Conservation (phyloP, 2,329 filamentous ascomycete species). For the Apiospora malaysiana region DNA sequence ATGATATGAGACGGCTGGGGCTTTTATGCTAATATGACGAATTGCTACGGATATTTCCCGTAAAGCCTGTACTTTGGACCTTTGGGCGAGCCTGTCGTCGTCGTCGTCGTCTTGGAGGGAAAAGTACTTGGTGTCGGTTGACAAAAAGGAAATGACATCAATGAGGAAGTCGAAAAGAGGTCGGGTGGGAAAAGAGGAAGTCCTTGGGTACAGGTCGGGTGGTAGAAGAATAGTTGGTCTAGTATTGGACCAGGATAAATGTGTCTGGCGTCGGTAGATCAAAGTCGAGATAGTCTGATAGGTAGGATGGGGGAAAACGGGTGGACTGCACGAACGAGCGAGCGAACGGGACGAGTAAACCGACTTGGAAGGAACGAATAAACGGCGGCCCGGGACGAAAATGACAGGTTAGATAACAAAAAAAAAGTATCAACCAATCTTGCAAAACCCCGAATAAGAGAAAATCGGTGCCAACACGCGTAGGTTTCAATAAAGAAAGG, state of each 20-base stretch:
- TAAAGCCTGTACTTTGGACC: neutral
- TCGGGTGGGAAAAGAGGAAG: neutral
- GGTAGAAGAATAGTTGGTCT: conserved; percentile 14
- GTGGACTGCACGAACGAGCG: neutral
- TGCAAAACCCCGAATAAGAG: conserved; percentile 6
- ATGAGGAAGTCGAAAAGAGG: neutral
- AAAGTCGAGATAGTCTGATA: conserved; percentile 16
- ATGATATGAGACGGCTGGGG: neutral
- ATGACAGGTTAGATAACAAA: neutral
- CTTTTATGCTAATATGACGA: conserved; percentile 2
- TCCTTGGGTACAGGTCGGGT: neutral
- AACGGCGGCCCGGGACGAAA: neutral
- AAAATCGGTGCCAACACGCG: conserved; percentile 2
- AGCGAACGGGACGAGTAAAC: neutral
- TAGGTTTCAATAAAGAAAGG: conserved; percentile 20
- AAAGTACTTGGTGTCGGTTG: neutral
- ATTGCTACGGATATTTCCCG: neutral
- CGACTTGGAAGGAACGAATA: conserved; percentile 3
- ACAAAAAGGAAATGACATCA: neutral
- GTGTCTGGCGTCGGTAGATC: conserved; percentile 1
- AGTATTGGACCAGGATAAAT: conserved; percentile 12
- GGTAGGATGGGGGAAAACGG: conserved; percentile 6
- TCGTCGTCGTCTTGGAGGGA: neutral
- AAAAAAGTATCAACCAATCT: conserved; percentile 15
- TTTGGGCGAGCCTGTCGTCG: conserved; percentile 1